phyloP scores from a whole-genome alignment of 2,329 filamentous ascomycete genomes.

The Aspergillus eucalypticola region DNA sequence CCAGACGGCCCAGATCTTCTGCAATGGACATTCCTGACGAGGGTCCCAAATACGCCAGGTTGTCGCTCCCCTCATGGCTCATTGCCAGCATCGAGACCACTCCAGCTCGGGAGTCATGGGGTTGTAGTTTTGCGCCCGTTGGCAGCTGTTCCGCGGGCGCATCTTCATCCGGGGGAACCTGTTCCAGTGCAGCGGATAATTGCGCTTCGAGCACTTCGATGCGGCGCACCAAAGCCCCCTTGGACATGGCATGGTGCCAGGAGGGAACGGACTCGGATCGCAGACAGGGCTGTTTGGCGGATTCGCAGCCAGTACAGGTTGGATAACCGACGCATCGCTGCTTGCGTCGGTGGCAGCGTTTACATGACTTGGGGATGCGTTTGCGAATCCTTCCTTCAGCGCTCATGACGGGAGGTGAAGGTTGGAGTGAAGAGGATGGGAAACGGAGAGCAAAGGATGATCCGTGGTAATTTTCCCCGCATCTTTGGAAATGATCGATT shows the following conservation, averaged over 20 bases:
- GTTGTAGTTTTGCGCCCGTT: background rate
- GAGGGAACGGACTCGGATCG: slow-evolving; percentile 22
- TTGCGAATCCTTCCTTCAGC: slow-evolving; percentile 18
- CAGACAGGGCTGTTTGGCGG: slow-evolving; percentile 21
- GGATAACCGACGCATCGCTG: slow-evolving; percentile 27
- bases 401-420: slow-evolving; percentile 5
- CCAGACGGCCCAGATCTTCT: slow-evolving; percentile 16
- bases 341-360: slow-evolving; percentile 27
- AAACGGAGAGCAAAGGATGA: too few relatives aligned
- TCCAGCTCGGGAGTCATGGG: background rate
- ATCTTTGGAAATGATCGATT: background rate
- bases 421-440: background rate
- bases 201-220: slow-evolving; percentile 25
- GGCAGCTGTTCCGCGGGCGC: background rate
- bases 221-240: slow-evolving; percentile 23
- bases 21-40: slow-evolving; percentile 23
- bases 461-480: too few relatives aligned
- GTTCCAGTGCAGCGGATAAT: slow-evolving; percentile 11
- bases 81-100: slow-evolving; percentile 10
- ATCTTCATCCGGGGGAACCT: background rate
- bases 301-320: slow-evolving; percentile 23
- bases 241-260: slow-evolving; percentile 31
- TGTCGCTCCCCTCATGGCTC: slow-evolving; percentile 3
- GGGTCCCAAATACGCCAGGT: slow-evolving; percentile 19
- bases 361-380: slow-evolving; percentile 26